Evolutionary conservation across 164 flowering plant genomes (phyloP), one percentile per base, ranked within the genome.

Genomic region (Kalanchoe fedtschenkoi): DNA sequence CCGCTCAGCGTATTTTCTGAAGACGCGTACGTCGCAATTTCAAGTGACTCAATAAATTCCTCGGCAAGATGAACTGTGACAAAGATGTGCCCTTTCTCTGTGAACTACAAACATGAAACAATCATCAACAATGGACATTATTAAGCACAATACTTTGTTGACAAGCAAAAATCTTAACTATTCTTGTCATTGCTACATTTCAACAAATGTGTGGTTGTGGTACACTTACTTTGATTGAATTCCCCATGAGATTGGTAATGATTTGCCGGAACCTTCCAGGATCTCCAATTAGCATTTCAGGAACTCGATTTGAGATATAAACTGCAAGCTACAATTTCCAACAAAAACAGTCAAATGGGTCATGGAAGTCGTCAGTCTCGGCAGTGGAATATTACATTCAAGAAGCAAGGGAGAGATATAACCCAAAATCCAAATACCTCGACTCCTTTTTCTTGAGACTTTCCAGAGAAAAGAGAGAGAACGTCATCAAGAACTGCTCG

Each of bases 181-280:
- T n/a, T n/a, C n/a, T n/a, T n/a, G n/a, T n/a, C n/a, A n/a, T n/a
- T n/a, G n/a, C n/a, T n/a, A n/a, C n/a, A n/a, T n/a, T n/a, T n/a
- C 39, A 37, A 29, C 14, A 21, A 58, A 39, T 2, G 16, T n/a
- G n/a, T n/a, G n/a, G n/a, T n/a, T 6, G 60, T 29, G 3, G 26
- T 1, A 35, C 4, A 75, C 89, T 75, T 76, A 88, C 99, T 73
- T 91, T 93, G 64, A 93, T 87, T 7, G 99, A 93, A 69, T 93
- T 93, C 4, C 97, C 99, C 83, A 93, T 77, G 53, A 93, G 93
- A 74, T 93, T 93, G 34, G 91, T 93, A 57, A 93, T 80, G 62
- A 93, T 88, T 65, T 90, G 99, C 33, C 91, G 80, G 75, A 93
- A 93, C 65, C 97, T 81, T 60, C 97, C 96, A 0, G 97, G 96